phyloP scores from a whole-genome alignment of 2,329 filamentous ascomycete species.

The Nakataea oryzae region DNA sequence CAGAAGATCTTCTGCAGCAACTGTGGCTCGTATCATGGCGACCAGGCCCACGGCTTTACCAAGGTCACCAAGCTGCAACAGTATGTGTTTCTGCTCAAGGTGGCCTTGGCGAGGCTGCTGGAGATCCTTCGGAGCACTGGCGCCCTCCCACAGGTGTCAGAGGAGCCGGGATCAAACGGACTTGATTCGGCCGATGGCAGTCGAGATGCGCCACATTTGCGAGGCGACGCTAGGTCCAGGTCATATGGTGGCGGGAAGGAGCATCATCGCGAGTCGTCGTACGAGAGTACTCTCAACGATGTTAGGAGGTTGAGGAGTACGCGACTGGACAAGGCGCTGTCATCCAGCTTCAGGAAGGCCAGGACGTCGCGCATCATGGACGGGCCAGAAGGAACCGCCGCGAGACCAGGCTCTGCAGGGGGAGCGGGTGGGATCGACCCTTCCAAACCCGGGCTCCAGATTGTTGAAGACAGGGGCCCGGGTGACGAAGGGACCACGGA shows the following conservation, averaged over 20 bases:
- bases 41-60: conserved; percentile 44
- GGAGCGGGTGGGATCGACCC: conserved; percentile 42
- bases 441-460: conserved; percentile 53
- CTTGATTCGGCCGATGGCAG: conserved; percentile 59
- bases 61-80: conserved; percentile 81
- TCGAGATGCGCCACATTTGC: conserved; percentile 42
- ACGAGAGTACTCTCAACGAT: conserved; percentile 93
- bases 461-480: conserved; percentile 67
- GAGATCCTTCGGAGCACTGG: conserved; percentile 79
- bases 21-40: conserved; percentile 50
- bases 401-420: conserved; percentile 63
- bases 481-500: conserved; percentile 63
- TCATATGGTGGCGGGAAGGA: conserved; percentile 55
- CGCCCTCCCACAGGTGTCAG: conserved; percentile 63
- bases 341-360: conserved; percentile 83
- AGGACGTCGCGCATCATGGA: conserved; percentile 89
- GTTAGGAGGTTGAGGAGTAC: conserved; percentile 87
- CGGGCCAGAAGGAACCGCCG: conserved; percentile 60
- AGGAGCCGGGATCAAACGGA: conserved; percentile 58
- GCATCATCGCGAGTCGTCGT: conserved; percentile 61
- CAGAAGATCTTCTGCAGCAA: conserved; percentile 60
- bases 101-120: conserved; percentile 80
- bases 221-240: conserved; percentile 61
- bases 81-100: conserved; percentile 85
- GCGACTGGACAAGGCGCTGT: conserved; percentile 86